Evolutionary conservation across 768 basidiomycete species (phyloP).

Genomic region (Holtermannia corniformis): DNA sequence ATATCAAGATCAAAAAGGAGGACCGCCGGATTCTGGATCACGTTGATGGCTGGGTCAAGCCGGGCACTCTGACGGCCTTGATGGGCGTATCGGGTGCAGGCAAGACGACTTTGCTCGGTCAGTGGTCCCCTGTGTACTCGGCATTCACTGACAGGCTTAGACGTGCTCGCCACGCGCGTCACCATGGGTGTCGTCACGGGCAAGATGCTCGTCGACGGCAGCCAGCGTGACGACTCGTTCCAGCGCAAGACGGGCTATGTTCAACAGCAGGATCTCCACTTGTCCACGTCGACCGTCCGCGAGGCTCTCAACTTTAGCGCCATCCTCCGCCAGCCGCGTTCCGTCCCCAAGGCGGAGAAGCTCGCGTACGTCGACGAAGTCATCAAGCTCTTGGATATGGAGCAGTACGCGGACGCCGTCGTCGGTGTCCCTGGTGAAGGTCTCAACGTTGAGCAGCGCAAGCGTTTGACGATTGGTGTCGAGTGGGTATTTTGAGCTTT

Average conservation of each 20-base stretch:
- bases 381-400: constrained; percentile 44
- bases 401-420: constrained; percentile 36
- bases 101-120: constrained; percentile 41
- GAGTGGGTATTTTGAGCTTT: constrained; percentile 17
- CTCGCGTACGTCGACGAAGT: constrained; percentile 44
- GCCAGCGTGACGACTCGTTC: constrained; percentile 43
- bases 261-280: constrained; percentile 44
- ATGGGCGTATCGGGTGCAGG: constrained; percentile 49
- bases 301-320: constrained; percentile 45
- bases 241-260: constrained; percentile 45
- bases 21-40: constrained; percentile 45
- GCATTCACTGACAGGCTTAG: too few species aligned
- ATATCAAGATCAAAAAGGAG: constrained; percentile 42
- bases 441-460: constrained; percentile 30
- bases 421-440: constrained; percentile 42
- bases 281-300: constrained; percentile 43
- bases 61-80: constrained; percentile 35
- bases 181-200: constrained; percentile 46
- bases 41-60: constrained; percentile 37
- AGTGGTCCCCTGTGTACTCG: too few species aligned
- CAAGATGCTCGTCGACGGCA: constrained; percentile 45
- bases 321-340: constrained; percentile 42
- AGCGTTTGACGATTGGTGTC: constrained; percentile 41
- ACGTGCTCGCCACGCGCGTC: constrained; percentile 38
- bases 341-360: constrained; percentile 41